A percentile compares a stretch with the other conserved stretches of the same genome.
These are phyloP conservation scores for Hyparrhenia diplandra DNA, from an alignment of 176 grass and related monocot species.

Conservation along the genomic window DNA sequence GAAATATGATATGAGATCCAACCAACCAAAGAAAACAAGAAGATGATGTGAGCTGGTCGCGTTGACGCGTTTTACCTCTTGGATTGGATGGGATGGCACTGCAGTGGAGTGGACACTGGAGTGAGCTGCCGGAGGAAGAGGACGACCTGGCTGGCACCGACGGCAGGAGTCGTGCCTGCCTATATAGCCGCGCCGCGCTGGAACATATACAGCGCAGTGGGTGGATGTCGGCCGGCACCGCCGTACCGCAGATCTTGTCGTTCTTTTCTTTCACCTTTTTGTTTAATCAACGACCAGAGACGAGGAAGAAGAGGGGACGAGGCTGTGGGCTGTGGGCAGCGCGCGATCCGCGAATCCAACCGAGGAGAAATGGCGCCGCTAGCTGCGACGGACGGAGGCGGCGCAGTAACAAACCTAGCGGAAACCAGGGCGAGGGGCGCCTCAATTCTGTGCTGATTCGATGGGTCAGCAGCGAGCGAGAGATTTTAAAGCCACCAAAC, in stretches of 20 bases:
- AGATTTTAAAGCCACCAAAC: neutral
- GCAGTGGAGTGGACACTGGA: neutral
- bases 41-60: neutral
- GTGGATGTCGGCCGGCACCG: neutral
- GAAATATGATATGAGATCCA: neutral
- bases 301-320: neutral
- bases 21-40: neutral
- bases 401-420: neutral
- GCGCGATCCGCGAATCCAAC: neutral
- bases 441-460: too few species aligned
- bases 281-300: neutral
- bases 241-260: constrained; percentile 8
- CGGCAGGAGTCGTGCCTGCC: neutral
- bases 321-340: neutral
- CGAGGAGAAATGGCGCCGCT: neutral
- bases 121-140: neutral
- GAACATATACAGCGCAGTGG: neutral
- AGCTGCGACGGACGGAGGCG: neutral
- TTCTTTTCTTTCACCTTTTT: neutral
- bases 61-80: neutral
- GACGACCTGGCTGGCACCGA: neutral
- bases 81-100: neutral
- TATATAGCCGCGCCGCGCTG: neutral
- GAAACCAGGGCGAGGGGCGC: neutral
- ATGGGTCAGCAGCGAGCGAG: neutral